Base-by-base conservation (phyloP, 441 rosid genomes). In the Francoa sonchifolia region DNA sequence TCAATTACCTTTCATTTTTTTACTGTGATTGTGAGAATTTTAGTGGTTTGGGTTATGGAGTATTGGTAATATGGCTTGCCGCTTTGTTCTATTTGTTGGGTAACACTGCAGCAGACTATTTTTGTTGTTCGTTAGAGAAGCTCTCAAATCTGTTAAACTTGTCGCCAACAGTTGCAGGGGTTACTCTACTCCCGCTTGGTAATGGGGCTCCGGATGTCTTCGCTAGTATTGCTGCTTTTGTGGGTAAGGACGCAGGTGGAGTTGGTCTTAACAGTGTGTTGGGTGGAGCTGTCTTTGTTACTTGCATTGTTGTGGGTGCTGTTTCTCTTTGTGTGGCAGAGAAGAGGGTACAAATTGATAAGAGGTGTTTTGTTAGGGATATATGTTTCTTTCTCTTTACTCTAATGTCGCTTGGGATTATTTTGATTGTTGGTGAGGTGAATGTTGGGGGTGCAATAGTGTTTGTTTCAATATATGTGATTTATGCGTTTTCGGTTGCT, bases 361-460 rank as follows among this genome's bases (percentile, higher is more conserved):
- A 55, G 44, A 55, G 39, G 44, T 58, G 63, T 36, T 67, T 67
- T 46, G 27, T 67, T 15, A 51, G 73, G 53, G 73, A 67, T 33
- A 39, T 58, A 12, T 49, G 50, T 31, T 67, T 62, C 48, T 61
- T 62, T 47, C 44, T 67, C 7, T 42, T 66, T 19, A 50, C 58
- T 19, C 28, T 66, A 26, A 29, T 43, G 5, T 42, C 58, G 17
- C 65, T 66, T 42, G 40, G 47, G 31, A 21, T 47, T n/a, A 33
- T 66, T 27, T 50, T 54, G 53, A 41, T 52, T 15, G 58, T 45
- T 19, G 71, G 71, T 0, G 15, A 66, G 57, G 61, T 66, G 37
- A 53, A 46, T 2, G 36, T 66, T 17, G 54, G 42, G 28, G 48
- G 22, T 42, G 72, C 61, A 15, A 14, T 61, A 4, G 42, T 44